Evolutionary conservation across 306 rosid species (phyloP), one percentile per base, ranked within the genome.

Genomic region (Trifolium dubium): DNA sequence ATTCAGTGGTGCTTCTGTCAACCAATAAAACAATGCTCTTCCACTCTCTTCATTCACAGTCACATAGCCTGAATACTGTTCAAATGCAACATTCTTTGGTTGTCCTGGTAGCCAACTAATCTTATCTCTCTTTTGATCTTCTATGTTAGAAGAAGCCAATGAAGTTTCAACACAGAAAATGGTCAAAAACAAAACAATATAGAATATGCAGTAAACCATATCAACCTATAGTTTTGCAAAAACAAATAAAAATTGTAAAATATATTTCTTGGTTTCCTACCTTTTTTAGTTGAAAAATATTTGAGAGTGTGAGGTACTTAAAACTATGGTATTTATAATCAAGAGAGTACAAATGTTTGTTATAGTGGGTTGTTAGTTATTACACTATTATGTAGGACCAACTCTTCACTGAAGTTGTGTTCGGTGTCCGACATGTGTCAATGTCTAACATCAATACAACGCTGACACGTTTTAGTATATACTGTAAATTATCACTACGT

Each of bases 11-110:
- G 99, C 82, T 83, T 95, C 98, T 46, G 64, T 72, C 85, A 95
- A 77, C 98, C 99, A 95, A 82, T 95, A 95, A 80, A 95, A 95
- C 77, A 95, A 79, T 77, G 98, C 92, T 66, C 98, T 89, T 54
- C 96, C 99, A 62, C 86, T 84, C 54, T 78, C 32, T 81, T 88
- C 78, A 76, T 92, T 90, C 75, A 89, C 98, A 37, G 89, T 90
- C 40, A 95, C 93, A 81, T 95, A 95, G 5, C 99, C 98, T 12
- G 99, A 88, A 80, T 85, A 95, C 73, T 90, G 98, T n/a, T 79
- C 71, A 83, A 95, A 95, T 9, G 58, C 92, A 69, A 90, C 98
- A 64, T 81, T 80, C 64, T 30, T 68, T 39, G 97, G 99, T 63
- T 92, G 99, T 13, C 99, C 98, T 15, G 97, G 99, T 81, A 95